Evolutionary conservation across 2,329 filamentous ascomycete species (phyloP), one percentile per base, ranked within the genome.

Genomic region (Arthroderma uncinatum): DNA sequence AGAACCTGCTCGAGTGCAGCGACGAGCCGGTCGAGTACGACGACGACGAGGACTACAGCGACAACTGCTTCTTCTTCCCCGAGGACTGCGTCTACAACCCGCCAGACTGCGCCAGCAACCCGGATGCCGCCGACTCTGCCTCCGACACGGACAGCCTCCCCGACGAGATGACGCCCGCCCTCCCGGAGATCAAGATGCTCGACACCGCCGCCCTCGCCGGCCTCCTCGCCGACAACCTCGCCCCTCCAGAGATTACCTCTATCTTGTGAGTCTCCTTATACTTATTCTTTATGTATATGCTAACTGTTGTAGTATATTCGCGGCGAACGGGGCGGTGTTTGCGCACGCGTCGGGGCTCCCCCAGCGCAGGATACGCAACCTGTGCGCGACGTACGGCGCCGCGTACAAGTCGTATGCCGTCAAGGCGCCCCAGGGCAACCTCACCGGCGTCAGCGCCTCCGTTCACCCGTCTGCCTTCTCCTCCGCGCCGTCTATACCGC

Each of bases 41-140:
- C 58, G 63, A 71, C 67, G 64, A 72, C 64, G 72, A 74, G 40
- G 71, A 73, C 58, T 73, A 72, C 56, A 64, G 64, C 57, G 72
- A 74, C 53, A 74, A 73, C 59, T 71, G 67, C 57, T 74, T 74
- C 62, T 73, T 74, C 61, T 74, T 73, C 39, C 72, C 71, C 8
- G 72, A 74, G 62, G 72, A 74, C 59, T 74, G 70, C 63, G 69
- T 68, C 53, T 73, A 68, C 62, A 68, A 70, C 14, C 70, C 71
- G n/a, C n/a, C 42, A n/a, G 21, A 57, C 21, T 36, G 19, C 28
- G 28, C 36, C 52, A 54, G 28, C 52, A 54, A 54, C 28, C 34
- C 34, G 19, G 52, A 54, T 54, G 52, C 52, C 33, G 10, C 54
- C 55, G 65, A 67, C 57, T 66, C 62, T 60, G 61, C 62, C 34